Conservation (phyloP, 2,329 filamentous ascomycete species). For the Aspergillus hiratsukae region DNA sequence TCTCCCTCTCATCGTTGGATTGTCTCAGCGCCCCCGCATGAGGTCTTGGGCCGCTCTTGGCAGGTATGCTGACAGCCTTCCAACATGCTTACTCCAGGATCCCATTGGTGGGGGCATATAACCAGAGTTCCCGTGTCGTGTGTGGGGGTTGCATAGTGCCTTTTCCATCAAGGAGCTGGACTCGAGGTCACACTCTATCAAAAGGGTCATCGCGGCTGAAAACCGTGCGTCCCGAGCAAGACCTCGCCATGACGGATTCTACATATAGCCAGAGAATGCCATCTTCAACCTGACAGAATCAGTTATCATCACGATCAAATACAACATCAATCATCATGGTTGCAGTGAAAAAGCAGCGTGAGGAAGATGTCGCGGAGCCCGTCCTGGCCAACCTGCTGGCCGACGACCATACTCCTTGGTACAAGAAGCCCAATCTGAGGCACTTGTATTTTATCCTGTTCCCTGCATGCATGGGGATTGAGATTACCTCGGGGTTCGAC, state of each 20-base stretch:
- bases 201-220: too few species aligned
- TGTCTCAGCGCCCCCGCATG: background rate
- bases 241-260: background rate
- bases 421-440: constrained; percentile 56
- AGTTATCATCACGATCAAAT: constrained; percentile 2
- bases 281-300: background rate
- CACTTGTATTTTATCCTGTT: constrained; percentile 55
- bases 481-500: constrained; percentile 59
- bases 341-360: constrained; percentile 17
- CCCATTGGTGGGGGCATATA: background rate
- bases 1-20: background rate
- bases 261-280: background rate
- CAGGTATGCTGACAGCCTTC: background rate
- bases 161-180: background rate
- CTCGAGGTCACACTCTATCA: background rate
- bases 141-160: background rate
- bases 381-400: constrained; percentile 16
- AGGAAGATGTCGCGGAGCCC: constrained; percentile 22
- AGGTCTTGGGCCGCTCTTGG: background rate
- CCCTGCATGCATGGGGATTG: constrained; percentile 58
- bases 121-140: background rate
- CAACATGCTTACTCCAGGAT: background rate
- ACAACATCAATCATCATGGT: constrained; percentile 16
- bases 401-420: constrained; percentile 48
- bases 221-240: too few species aligned